Percentiles rank a stretch among this genome's conserved stretches.
Conservation (phyloP, 1,284 basidiomycete genomes). For the Pseudozyma pruni region DNA sequence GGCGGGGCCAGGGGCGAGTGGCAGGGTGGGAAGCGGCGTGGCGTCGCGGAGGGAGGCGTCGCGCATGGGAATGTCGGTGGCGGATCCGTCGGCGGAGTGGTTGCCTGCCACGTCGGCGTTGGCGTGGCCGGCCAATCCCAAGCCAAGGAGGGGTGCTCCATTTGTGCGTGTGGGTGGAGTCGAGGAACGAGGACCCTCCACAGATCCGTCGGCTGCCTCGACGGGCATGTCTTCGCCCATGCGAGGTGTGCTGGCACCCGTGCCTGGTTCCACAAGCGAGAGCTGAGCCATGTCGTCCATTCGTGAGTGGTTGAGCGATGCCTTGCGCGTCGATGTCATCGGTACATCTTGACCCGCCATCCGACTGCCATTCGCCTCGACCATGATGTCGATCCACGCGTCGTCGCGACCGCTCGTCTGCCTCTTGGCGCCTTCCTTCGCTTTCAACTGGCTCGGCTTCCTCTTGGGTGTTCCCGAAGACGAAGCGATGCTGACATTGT, state of each 20-base stretch:
- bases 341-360: constrained; percentile 50
- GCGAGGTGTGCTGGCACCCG: constrained; percentile 13
- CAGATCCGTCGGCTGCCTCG: background rate
- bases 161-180: constrained; percentile 24
- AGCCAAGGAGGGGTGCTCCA: too few relatives aligned
- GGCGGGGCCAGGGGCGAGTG: constrained; percentile 2
- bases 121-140: too few relatives aligned
- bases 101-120: background rate
- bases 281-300: constrained; percentile 24
- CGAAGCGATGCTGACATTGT: constrained; percentile 9
- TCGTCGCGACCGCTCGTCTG: constrained; percentile 33
- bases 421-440: constrained; percentile 15
- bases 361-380: constrained; percentile 35
- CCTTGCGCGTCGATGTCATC: background rate
- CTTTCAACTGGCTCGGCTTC: constrained; percentile 1
- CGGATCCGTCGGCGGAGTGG: background rate
- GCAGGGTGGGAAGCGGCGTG: background rate
- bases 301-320: constrained; percentile 1
- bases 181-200: constrained; percentile 19
- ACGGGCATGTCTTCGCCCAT: background rate
- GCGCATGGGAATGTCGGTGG: constrained; percentile 7
- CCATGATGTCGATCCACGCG: constrained; percentile 57
- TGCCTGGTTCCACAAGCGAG: constrained; percentile 5
- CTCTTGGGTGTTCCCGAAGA: background rate
- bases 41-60: constrained; percentile 11